Evolutionary conservation across 73 alveolate genomes (phyloP).

Genomic region (Symbiodinium natans): DNA sequence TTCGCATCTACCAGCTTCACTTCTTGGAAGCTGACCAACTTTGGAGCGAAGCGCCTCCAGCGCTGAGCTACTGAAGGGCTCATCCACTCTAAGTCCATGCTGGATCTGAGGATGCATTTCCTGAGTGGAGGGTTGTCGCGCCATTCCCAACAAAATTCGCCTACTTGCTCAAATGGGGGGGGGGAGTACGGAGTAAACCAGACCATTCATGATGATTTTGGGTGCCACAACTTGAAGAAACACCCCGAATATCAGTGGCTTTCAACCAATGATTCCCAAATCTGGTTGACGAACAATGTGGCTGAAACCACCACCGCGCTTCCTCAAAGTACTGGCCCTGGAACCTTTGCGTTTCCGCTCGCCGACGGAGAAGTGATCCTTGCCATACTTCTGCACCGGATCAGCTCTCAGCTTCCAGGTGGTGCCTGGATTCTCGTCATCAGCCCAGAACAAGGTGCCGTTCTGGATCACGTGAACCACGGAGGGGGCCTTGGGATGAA

Average conservation of each 20-base stretch:
- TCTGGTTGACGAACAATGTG: no score
- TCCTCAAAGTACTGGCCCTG: slow-evolving; percentile 18
- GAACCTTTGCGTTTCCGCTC: slow-evolving; percentile 20
- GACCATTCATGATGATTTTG: no score
- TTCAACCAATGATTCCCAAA: no score
- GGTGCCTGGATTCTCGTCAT: background rate
- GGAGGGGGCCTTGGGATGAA: background rate
- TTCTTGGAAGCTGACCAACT: background rate
- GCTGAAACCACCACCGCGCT: background rate
- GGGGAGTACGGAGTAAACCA: no score
- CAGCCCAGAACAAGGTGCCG: slow-evolving; percentile 13
- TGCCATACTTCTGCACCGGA: slow-evolving; percentile 22
- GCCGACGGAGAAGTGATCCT: slow-evolving; percentile 33
- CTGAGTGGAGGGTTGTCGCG: no score
- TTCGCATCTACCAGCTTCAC: background rate
- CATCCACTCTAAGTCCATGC: background rate
- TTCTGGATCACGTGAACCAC: background rate
- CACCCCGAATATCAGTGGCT: no score
- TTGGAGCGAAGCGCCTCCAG: slow-evolving; percentile 28
- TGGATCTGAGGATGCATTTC: slow-evolving; percentile 37
- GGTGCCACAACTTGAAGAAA: no score
- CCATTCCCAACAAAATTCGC: no score
- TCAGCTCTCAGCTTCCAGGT: slow-evolving; percentile 11
- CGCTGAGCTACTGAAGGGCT: background rate
- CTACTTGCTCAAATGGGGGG: no score